Evolutionary conservation across 2,329 filamentous ascomycete genomes (phyloP).

Genomic region (Davidsoniella virescens): DNA sequence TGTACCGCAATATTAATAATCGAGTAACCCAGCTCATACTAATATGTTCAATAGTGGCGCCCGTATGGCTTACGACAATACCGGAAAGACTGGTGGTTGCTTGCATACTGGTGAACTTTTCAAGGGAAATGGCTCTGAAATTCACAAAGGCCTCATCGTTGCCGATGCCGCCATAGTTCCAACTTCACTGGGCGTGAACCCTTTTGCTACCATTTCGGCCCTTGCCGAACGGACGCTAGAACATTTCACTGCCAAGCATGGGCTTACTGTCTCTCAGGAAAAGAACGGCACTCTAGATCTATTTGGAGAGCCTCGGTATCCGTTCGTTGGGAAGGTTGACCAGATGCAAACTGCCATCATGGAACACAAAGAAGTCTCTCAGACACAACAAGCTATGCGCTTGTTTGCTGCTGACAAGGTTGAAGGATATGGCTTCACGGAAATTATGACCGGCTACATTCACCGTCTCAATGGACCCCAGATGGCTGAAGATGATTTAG

Average conservation of each 20-base stretch:
- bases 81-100: constrained; percentile 38
- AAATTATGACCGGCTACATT: constrained; percentile 48
- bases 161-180: constrained; percentile 47
- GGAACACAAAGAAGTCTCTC: constrained; percentile 23
- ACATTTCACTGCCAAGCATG: constrained; percentile 26
- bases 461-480: constrained; percentile 28
- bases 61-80: constrained; percentile 43
- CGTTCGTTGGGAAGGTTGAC: constrained; percentile 13
- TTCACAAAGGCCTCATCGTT: constrained; percentile 41
- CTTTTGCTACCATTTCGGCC: constrained; percentile 52
- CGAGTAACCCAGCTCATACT: neutral
- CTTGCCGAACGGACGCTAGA: constrained; percentile 49
- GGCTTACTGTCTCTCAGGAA: constrained; percentile 28
- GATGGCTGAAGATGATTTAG: constrained; percentile 27
- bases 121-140: constrained; percentile 31
- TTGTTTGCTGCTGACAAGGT: constrained; percentile 28
- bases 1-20: constrained; percentile 15
- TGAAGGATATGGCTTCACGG: constrained; percentile 41
- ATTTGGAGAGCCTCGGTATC: constrained; percentile 33
- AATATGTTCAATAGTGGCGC: constrained; percentile 31
- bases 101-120: constrained; percentile 48
- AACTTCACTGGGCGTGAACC: constrained; percentile 47
- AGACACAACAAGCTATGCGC: constrained; percentile 23
- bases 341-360: constrained; percentile 16
- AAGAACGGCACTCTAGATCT: constrained; percentile 35